Base-by-base conservation (phyloP, 2,329 filamentous ascomycete genomes). In the Botrytis fabae region DNA sequence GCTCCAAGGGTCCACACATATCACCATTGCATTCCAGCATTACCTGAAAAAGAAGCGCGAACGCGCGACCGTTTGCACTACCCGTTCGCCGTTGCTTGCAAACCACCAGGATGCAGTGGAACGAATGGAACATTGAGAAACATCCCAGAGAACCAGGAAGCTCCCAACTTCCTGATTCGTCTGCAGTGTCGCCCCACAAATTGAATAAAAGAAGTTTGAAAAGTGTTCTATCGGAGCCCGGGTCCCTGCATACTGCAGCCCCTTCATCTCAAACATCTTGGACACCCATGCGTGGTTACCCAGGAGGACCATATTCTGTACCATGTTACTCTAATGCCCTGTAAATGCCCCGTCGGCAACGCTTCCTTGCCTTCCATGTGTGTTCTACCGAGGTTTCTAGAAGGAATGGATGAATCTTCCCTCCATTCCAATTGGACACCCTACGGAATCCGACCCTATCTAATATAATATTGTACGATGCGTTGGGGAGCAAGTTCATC, bases 321-420 rank as follows among this genome's bases (percentile, higher is more conserved):
- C 65, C 48, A 57, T 42, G 48, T 68, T 57, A 57, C 35, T 68
- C 25, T 40, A n/a, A 66, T 70, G 57, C 48, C 46, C 68, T 60
- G 42, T 38, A 42, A 44, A 61, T 70, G 25, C 68, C 51, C 68
- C 54, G 54, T 35, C 61, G 70, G 70, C 61, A 71, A 65, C 61
- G n/a, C 70, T 66, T 65, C 61, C 70, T 59, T 71, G 70, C 54
- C 62, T 59, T 59, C 61, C 42, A 68, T 25, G 46, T 71, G 70
- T 71, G 61, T 71, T 71, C 70, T 71, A 71, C 70, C 70, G 70
- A 66, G 70, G 48, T 66, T 71, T 71, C 70, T 71, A 71, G 70
- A 71, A 71, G 61, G 70, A 71, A 66, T 68, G 70, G 16, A 42
- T 57, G 65, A 25, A n/a, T 57, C 61, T 44, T 28, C 2, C 7